Evolutionary conservation across 2,329 filamentous ascomycete species (phyloP).

Genomic region (Cytospora mali): DNA sequence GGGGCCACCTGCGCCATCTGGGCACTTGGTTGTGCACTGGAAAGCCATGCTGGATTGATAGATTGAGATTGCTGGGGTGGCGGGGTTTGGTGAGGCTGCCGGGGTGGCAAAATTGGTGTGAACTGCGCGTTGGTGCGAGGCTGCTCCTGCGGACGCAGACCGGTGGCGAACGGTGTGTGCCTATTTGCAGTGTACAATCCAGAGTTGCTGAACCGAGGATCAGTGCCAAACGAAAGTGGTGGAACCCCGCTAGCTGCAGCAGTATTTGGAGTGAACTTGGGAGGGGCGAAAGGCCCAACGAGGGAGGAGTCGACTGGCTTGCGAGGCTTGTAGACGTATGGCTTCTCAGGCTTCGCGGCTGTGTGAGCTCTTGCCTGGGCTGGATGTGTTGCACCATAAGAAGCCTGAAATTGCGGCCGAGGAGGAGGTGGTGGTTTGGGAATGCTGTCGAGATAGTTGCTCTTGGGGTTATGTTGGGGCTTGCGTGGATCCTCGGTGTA

Average conservation of each 20-base stretch:
- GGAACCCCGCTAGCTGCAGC: constrained; percentile 16
- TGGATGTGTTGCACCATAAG: constrained; percentile 29
- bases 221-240: constrained; percentile 33
- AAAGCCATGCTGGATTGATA: constrained; percentile 21
- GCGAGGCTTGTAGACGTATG: constrained; percentile 57
- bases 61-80: constrained; percentile 9
- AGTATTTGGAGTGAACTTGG: constrained; percentile 40
- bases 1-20: constrained; percentile 4
- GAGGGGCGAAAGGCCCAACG: constrained; percentile 37
- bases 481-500: constrained; percentile 77
- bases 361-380: constrained; percentile 21
- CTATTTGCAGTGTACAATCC: constrained; percentile 32
- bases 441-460: constrained; percentile 73
- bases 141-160: constrained; percentile 35
- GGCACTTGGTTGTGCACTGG: constrained; percentile 4
- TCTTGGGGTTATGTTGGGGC: constrained; percentile 66
- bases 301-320: constrained; percentile 38
- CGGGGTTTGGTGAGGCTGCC: constrained; percentile 1
- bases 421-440: constrained; percentile 44
- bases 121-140: constrained; percentile 9
- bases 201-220: constrained; percentile 31
- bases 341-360: constrained; percentile 44
- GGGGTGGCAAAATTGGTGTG: constrained; percentile 4
- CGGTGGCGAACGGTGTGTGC: constrained; percentile 35
- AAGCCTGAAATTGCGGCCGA: constrained; percentile 29